Evolutionary conservation across 768 basidiomycete species (phyloP), one percentile per base, ranked within the genome.

Genomic region (Tylopilus sp.): DNA sequence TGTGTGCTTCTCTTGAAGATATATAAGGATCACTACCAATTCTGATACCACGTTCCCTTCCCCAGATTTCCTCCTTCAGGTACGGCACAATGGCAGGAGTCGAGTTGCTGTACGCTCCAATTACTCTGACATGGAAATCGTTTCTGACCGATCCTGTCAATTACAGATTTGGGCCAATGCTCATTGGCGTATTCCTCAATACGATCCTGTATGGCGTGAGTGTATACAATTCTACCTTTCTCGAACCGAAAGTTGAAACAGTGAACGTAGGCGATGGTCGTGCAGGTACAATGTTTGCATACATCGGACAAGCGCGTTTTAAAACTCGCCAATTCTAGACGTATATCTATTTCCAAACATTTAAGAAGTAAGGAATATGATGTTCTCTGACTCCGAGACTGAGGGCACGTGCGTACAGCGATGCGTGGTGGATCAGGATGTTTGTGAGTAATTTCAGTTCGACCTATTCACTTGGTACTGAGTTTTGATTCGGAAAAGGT

Each of bases 301-400:
- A 12, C 20, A 47, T 2, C 3, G 1, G 4, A 18, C 6, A 4
- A 11, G 7, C 30, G 3, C 12, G 3, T 18, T 2, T 31, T 51
- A 21, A 60, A 25, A 22, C 15, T 12, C 17, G 20, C 26, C 21
- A 1, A 13, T 40, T 20, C 0, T 17, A 82, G 62, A 68, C 73
- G 7, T 79, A 76, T 51, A 47, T 81, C 12, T 81, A 81, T 57
- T 75, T 69, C 58, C 71, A 69, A 35, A 69, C 72, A 0, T 75
- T 68, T 60, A 74, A 73, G 52, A 62, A 55, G 78, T 61, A 71
- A 35, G 52, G 64, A 8, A 15, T 21, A 12, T 5, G 3, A 9
- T 2, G 7, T 47, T n/a, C 11, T 21, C 25, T 6, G 20, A 25
- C 21, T 45, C n/a, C 22, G 20, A 30, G 23, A 38, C 8, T 53